Conservation (phyloP, 148 eudicot species). For the Fagopyrum esculentum region DNA sequence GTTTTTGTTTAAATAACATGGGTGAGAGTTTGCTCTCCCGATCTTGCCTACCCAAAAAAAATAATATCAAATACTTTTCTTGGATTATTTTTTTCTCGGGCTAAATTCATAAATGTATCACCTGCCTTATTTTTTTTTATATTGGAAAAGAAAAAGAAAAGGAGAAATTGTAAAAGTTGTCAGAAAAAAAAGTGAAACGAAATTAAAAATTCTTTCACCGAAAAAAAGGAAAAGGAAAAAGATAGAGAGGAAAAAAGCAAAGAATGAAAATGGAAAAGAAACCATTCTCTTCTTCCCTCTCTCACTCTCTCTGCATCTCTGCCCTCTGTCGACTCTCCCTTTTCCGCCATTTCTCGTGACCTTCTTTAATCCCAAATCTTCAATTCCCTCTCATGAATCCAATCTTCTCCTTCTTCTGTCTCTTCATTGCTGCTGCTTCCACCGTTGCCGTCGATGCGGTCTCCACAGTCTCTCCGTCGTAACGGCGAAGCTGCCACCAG, state of each 20-base stretch:
- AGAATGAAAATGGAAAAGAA: constrained; percentile 8
- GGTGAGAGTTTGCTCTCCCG: too few species aligned
- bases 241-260: neutral
- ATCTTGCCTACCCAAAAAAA: too few species aligned
- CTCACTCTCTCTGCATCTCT: neutral
- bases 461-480: constrained; percentile 37
- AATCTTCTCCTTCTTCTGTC: neutral
- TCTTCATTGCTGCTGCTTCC: neutral
- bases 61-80: too few species aligned
- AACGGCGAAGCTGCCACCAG: constrained; percentile 36
- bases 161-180: neutral
- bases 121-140: too few species aligned
- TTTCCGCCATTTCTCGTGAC: constrained; percentile 13
- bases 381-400: neutral
- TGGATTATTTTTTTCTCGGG: too few species aligned
- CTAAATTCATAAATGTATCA: too few species aligned
- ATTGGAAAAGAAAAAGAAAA: neutral
- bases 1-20: too few species aligned
- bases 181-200: neutral
- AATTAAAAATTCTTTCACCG: neutral
- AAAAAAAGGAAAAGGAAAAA: neutral
- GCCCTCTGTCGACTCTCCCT: neutral
- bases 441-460: constrained; percentile 25
- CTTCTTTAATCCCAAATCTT: neutral
- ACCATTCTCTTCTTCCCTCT: neutral